Evolutionary conservation across 2,329 filamentous ascomycete genomes (phyloP).

Genomic region (Alternaria atra): DNA sequence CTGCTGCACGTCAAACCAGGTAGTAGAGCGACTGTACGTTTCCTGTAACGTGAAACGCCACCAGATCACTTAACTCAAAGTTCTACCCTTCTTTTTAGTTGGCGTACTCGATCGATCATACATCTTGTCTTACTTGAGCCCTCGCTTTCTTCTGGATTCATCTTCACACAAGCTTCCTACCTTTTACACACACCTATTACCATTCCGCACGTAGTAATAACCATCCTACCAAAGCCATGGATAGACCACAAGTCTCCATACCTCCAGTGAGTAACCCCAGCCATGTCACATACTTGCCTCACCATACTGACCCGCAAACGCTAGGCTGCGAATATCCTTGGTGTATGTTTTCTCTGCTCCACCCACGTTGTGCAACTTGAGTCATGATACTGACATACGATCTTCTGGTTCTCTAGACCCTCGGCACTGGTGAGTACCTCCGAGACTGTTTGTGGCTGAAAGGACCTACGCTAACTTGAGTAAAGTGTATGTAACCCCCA

Average conservation of each 20-base stretch:
- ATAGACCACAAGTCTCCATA: constrained; percentile 46
- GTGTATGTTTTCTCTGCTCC: constrained; percentile 37
- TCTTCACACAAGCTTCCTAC: neutral
- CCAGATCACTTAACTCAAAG: constrained; percentile 11
- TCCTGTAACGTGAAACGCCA: constrained; percentile 8
- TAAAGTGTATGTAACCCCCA: constrained; percentile 32
- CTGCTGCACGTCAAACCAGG: constrained; percentile 6
- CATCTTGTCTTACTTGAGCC: neutral
- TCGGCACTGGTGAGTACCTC: constrained; percentile 48
- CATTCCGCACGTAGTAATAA: neutral
- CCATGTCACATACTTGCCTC: neutral
- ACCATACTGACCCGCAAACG: constrained; percentile 30
- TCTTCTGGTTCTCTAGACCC: constrained; percentile 36
- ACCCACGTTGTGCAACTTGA: neutral
- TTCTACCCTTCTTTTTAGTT: constrained; percentile 9
- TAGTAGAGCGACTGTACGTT: constrained; percentile 4
- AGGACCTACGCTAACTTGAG: constrained; percentile 22
- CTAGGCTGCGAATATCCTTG: constrained; percentile 52
- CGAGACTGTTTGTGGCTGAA: neutral
- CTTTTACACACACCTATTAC: neutral
- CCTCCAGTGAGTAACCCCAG: constrained; percentile 37
- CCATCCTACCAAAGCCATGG: constrained; percentile 24
- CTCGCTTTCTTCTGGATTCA: neutral
- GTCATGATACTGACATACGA: constrained; percentile 23
- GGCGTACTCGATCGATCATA: neutral